Percentiles rank a stretch among this genome's conserved stretches.
Conservation (phyloP, 768 basidiomycete genomes). For the Trametes elegans region DNA sequence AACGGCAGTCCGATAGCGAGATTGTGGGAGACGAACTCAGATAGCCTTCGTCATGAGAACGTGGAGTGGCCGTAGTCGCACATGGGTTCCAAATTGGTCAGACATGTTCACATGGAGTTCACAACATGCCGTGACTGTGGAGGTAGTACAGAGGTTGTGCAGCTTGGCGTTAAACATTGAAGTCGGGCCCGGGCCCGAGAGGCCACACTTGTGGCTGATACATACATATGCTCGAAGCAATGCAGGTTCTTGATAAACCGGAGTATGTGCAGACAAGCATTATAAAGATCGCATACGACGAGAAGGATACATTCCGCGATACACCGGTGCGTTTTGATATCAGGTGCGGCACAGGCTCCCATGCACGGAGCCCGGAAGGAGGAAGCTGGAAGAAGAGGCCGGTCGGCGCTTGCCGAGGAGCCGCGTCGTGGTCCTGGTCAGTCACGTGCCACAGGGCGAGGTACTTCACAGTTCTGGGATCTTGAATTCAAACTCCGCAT, state of each 20-base stretch:
- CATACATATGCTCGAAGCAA: too few species aligned
- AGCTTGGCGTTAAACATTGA: too few species aligned
- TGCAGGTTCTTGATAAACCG: too few species aligned
- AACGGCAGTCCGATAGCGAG: neutral
- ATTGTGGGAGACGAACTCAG: neutral
- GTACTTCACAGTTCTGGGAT: conserved; percentile 40
- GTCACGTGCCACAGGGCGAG: conserved; percentile 31
- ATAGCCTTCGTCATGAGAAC: too few species aligned
- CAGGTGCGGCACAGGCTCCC: neutral
- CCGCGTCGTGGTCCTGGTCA: neutral
- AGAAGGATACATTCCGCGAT: neutral
- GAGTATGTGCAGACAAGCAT: neutral
- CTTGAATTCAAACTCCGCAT: conserved; percentile 26
- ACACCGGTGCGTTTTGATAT: neutral
- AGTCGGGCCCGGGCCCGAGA: too few species aligned
- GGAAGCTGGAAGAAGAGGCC: neutral
- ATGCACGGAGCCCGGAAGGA: neutral
- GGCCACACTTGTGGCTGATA: too few species aligned
- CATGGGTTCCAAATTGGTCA: too few species aligned
- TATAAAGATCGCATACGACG: neutral
- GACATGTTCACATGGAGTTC: too few species aligned
- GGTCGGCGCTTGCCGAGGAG: conserved; percentile 1
- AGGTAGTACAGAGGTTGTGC: too few species aligned
- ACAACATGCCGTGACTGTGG: too few species aligned
- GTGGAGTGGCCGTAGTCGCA: too few species aligned